These are phyloP conservation scores for Trypanosoma conorhini DNA, from an alignment of 208 protist species.

Conservation along the genomic window DNA sequence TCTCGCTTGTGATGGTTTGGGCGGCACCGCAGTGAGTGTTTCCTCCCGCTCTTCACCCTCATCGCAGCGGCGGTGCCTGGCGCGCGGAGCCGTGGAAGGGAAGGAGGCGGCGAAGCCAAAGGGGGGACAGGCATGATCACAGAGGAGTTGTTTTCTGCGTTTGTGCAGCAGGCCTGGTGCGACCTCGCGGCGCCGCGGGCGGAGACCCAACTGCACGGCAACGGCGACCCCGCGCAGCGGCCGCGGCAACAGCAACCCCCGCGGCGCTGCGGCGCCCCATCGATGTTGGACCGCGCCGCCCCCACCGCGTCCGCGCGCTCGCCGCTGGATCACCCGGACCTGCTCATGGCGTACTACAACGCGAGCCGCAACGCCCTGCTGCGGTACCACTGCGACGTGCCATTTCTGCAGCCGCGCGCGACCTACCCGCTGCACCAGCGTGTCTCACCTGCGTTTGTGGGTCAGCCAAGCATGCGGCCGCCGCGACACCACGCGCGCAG, in stretches of 20 bases:
- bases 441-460: conserved; percentile 14
- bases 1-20: too few relatives aligned
- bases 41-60: not conserved
- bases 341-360: conserved; percentile 29
- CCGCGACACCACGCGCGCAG: not conserved
- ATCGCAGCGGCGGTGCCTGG: not conserved
- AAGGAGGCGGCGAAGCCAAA: not conserved
- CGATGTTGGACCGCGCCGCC: not conserved
- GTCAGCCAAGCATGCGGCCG: conserved; percentile 5
- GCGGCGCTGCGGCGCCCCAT: not conserved
- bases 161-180: conserved; percentile 28
- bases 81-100: not conserved
- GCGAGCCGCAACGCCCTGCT: conserved; percentile 28
- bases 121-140: conserved; percentile 23
- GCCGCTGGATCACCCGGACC: conserved; percentile 33
- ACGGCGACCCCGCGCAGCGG: not conserved
- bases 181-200: not conserved
- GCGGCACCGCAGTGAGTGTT: too few relatives aligned
- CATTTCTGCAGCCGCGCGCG: conserved; percentile 22
- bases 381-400: conserved; percentile 29
- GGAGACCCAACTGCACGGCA: not conserved
- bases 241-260: conserved; percentile 5
- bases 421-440: conserved; percentile 19
- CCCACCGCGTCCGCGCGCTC: conserved; percentile 2
- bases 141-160: conserved; percentile 20